Conservation (phyloP, 257 asterid species). For the Solanum medicagineum region DNA sequence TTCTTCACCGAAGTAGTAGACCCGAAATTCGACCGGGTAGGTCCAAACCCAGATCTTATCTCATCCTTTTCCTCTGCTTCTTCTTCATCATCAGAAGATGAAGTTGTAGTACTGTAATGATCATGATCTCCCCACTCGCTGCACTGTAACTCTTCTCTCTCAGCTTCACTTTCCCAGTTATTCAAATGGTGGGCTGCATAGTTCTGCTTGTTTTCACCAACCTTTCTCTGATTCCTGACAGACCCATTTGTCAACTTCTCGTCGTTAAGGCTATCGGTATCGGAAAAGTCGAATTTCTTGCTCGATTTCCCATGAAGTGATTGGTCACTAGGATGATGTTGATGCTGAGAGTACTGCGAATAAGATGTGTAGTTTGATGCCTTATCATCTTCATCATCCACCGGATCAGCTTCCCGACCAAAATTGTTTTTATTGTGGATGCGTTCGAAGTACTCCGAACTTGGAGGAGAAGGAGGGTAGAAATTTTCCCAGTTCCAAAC, state of each 20-base stretch:
- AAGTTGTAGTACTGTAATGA: slow-evolving; percentile 46
- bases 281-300: slow-evolving; percentile 26
- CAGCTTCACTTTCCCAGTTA: slow-evolving; percentile 24
- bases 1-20: slow-evolving; percentile 18
- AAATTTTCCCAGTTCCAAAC: slow-evolving; percentile 98
- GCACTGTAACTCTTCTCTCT: slow-evolving; percentile 95
- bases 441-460: slow-evolving; percentile 65
- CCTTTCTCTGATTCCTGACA: background rate
- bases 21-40: slow-evolving; percentile 30
- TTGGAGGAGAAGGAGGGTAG: slow-evolving; percentile 91
- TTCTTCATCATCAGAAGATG: slow-evolving; percentile 39
- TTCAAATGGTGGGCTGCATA: slow-evolving; percentile 2
- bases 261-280: slow-evolving; percentile 11
- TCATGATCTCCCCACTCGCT: slow-evolving; percentile 96
- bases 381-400: slow-evolving; percentile 31
- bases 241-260: slow-evolving; percentile 39
- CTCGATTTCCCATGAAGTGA: background rate
- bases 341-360: slow-evolving; percentile 16
- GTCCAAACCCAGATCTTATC: slow-evolving; percentile 57
- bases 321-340: slow-evolving; percentile 8
- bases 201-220: slow-evolving; percentile 1
- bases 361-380: slow-evolving; percentile 23
- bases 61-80: slow-evolving; percentile 21
- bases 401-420: slow-evolving; percentile 11
- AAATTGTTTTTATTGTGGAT: slow-evolving; percentile 19